These are phyloP conservation scores for Dryas alaskensis DNA, from an alignment of 306 rosid genomes.

Conservation along the genomic window DNA sequence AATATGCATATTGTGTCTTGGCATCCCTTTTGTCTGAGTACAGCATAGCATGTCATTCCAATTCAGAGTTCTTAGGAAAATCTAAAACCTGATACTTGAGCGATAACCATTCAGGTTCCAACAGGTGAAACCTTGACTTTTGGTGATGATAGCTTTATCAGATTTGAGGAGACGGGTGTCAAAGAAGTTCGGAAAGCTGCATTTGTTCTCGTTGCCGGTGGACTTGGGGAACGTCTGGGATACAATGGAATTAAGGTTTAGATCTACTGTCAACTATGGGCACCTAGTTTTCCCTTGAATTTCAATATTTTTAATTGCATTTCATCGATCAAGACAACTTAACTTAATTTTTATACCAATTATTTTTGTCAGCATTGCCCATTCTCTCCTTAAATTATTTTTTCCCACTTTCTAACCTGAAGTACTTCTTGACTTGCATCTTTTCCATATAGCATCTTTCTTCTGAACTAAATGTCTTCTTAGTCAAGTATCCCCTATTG, in stretches of 20 bases:
- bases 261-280: not conserved
- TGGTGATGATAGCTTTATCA: conserved; percentile 66
- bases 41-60: too few species aligned
- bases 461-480: conserved; percentile 5
- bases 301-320: not conserved
- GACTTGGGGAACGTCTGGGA: conserved; percentile 97
- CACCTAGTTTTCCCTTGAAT: not conserved
- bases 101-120: conserved; percentile 69
- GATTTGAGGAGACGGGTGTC: conserved; percentile 78
- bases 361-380: not conserved
- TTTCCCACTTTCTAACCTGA: not conserved
- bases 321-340: conserved; percentile 3
- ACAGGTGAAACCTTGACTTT: conserved; percentile 65
- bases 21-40: too few species aligned
- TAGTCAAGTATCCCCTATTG: not conserved
- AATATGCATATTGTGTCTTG: too few species aligned
- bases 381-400: not conserved
- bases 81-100: conserved; percentile 19
- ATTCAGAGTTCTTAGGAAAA: not conserved
- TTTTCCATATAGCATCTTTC: not conserved
- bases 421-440: not conserved
- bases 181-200: conserved; percentile 73
- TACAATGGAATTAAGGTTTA: conserved; percentile 90
- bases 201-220: conserved; percentile 99
- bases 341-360: not conserved